Conservation (phyloP, 139 green algal genomes). For the Pycnococcus provasolii region DNA sequence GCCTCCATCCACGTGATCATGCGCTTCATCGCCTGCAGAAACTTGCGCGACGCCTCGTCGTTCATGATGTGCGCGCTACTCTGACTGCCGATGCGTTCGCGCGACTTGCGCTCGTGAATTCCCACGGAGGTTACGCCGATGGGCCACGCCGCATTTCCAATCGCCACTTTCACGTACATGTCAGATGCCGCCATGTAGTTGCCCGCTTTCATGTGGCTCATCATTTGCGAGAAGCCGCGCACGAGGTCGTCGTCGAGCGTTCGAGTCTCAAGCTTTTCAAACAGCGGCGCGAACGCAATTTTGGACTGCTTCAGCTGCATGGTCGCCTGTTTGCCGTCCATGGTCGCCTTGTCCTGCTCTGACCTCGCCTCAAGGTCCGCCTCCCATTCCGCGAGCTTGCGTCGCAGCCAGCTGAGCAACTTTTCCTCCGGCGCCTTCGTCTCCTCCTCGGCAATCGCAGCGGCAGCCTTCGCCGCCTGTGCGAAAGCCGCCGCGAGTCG, state of each 20-base stretch:
- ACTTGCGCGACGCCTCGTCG: constrained; percentile 94
- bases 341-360: constrained; percentile 34
- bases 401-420: constrained; percentile 12
- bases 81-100: constrained; percentile 86
- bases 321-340: constrained; percentile 22
- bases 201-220: constrained; percentile 57
- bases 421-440: constrained; percentile 9
- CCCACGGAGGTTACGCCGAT: constrained; percentile 90
- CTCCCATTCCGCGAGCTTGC: constrained; percentile 68
- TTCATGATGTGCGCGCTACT: constrained; percentile 97
- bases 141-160: constrained; percentile 92
- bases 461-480: constrained; percentile 1
- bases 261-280: constrained; percentile 49
- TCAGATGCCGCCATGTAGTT: constrained; percentile 92
- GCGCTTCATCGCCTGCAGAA: constrained; percentile 75
- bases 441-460: neutral
- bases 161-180: constrained; percentile 85
- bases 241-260: constrained; percentile 55
- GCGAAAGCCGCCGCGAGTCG: constrained; percentile 3
- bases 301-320: constrained; percentile 60
- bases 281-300: constrained; percentile 77
- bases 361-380: constrained; percentile 66
- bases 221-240: constrained; percentile 32
- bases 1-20: constrained; percentile 51
- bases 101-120: constrained; percentile 82